phyloP scores from a whole-genome alignment of 106 monocot species.

The Xerophyta viscosa region DNA sequence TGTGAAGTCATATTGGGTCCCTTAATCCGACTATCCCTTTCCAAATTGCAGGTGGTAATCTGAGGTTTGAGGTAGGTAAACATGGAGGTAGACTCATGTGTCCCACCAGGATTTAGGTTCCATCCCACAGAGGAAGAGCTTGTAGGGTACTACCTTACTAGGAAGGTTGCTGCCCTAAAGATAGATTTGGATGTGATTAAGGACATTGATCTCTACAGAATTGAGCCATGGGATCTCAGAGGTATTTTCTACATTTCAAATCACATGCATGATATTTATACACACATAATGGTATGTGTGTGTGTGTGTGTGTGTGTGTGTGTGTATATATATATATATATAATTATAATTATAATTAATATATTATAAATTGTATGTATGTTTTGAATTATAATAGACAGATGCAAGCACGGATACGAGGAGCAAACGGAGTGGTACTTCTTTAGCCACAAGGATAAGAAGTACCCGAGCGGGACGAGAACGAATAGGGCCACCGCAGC shows the following conservation, averaged over 20 bases:
- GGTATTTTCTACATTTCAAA: no score
- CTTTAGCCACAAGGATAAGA: slow-evolving; percentile 85
- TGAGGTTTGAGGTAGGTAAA: background rate
- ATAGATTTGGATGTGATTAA: slow-evolving; percentile 73
- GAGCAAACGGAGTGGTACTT: slow-evolving; percentile 90
- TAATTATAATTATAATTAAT: no score
- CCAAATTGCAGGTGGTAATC: no score
- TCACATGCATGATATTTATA: no score
- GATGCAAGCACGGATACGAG: slow-evolving; percentile 65
- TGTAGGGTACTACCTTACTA: slow-evolving; percentile 85
- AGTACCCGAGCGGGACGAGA: slow-evolving; percentile 76
- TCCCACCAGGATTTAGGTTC: slow-evolving; percentile 93
- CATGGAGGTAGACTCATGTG: slow-evolving; percentile 75
- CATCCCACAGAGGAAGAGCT: slow-evolving; percentile 97
- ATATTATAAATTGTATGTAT: background rate
- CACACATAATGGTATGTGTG: no score
- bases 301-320: no score
- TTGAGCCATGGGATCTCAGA: slow-evolving; percentile 96
- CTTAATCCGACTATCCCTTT: no score
- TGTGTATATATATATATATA: no score
- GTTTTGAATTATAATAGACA: slow-evolving; percentile 16
- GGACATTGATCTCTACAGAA: slow-evolving; percentile 86
- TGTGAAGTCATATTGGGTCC: no score
- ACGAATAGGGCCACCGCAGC: slow-evolving; percentile 78
- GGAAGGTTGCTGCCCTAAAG: slow-evolving; percentile 68